Conservation (phyloP, 352 stramenopile species). For the Thalassiosira pacifica region DNA sequence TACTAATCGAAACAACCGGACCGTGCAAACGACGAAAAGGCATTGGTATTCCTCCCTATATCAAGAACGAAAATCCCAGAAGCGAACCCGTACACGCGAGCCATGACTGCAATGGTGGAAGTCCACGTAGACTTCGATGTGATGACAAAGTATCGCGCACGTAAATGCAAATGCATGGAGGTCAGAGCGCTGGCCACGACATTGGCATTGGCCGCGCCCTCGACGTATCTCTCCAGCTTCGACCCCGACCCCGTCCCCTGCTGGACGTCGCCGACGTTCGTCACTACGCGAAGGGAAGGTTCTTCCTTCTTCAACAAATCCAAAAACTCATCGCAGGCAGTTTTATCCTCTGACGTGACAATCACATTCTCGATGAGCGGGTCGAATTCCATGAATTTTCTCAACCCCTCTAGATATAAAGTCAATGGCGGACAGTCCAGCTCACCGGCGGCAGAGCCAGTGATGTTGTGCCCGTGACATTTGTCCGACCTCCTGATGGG, state of each 20-base stretch:
- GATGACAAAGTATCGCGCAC: constrained; percentile 61
- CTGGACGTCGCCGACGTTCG: constrained; percentile 61
- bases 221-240: constrained; percentile 58
- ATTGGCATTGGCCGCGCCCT: constrained; percentile 38
- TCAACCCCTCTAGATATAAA: constrained; percentile 41
- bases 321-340: constrained; percentile 51
- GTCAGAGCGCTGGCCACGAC: constrained; percentile 53
- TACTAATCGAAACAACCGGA: too few species aligned
- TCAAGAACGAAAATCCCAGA: constrained; percentile 53
- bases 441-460: constrained; percentile 53
- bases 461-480: constrained; percentile 56
- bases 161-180: constrained; percentile 58
- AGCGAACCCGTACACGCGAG: constrained; percentile 53
- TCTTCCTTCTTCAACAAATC: constrained; percentile 47
- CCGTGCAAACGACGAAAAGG: constrained; percentile 22
- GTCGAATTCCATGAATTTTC: constrained; percentile 55
- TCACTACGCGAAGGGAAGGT: constrained; percentile 41
- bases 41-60: constrained; percentile 45
- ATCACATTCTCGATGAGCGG: constrained; percentile 60
- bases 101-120: constrained; percentile 56
- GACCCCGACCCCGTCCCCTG: constrained; percentile 64
- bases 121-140: constrained; percentile 62
- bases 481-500: constrained; percentile 61
- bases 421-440: constrained; percentile 49
- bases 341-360: constrained; percentile 60